Conservation (phyloP, 2,329 filamentous ascomycete genomes). For the Fonsecaea erecta region DNA sequence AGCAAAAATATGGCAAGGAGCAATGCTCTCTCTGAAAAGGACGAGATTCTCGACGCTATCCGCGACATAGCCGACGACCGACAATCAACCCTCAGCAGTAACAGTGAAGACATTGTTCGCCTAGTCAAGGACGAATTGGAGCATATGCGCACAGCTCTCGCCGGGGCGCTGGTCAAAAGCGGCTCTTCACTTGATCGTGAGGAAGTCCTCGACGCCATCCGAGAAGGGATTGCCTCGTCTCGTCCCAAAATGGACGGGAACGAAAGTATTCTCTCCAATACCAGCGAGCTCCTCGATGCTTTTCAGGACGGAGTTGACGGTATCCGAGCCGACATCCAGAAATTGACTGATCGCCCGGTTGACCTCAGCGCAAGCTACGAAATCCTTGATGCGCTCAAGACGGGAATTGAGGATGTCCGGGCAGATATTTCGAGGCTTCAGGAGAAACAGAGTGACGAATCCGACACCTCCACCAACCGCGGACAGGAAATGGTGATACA, state of each 20-base stretch:
- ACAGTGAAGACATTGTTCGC: constrained; percentile 52
- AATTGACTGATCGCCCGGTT: constrained; percentile 75
- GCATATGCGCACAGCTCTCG: constrained; percentile 62
- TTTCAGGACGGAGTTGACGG: constrained; percentile 73
- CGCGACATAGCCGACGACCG: constrained; percentile 37
- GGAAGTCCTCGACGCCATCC: constrained; percentile 64
- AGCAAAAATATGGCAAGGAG: constrained; percentile 69
- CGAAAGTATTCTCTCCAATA: constrained; percentile 60
- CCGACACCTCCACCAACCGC: constrained; percentile 57
- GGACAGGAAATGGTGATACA: constrained; percentile 64
- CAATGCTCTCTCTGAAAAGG: constrained; percentile 61
- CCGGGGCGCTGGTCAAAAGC: constrained; percentile 54
- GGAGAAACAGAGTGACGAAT: constrained; percentile 55
- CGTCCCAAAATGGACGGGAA: constrained; percentile 61
- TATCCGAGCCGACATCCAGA: constrained; percentile 74
- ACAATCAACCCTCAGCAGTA: constrained; percentile 44
- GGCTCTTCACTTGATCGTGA: constrained; percentile 59
- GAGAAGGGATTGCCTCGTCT: constrained; percentile 59
- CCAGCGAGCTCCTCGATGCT: constrained; percentile 64
- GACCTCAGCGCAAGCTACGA: constrained; percentile 87
- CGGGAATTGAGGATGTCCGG: constrained; percentile 75
- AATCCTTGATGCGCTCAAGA: constrained; percentile 83
- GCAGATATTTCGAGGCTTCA: constrained; percentile 79
- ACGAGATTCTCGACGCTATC: constrained; percentile 66
- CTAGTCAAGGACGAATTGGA: constrained; percentile 65